A percentile compares a stretch with the other conserved stretches of the same genome.
phyloP scores from a whole-genome alignment of 2,329 filamentous ascomycete genomes.

The Chaetomiaceae sp. region DNA sequence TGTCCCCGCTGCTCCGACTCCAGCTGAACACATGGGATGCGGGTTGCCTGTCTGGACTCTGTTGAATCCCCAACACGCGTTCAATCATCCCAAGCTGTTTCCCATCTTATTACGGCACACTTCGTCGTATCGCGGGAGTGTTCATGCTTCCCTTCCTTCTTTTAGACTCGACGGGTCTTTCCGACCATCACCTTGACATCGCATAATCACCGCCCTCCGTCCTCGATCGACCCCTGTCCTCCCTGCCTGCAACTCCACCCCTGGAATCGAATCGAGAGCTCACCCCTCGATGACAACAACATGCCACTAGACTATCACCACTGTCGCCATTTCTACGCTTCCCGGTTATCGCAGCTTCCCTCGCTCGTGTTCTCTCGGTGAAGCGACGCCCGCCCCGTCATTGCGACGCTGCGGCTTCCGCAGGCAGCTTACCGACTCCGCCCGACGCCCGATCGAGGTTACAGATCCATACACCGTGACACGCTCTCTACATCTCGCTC shows the following conservation, averaged over 20 bases:
- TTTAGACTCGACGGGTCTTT: not conserved
- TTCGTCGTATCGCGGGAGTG: not conserved
- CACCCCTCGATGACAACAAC: constrained; percentile 27
- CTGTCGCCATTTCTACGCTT: constrained; percentile 13
- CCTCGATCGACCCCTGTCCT: not conserved
- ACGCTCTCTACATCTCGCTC: not conserved
- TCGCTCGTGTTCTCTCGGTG: constrained; percentile 6
- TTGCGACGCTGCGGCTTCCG: not conserved
- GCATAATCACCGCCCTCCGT: not conserved
- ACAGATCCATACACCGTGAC: not conserved
- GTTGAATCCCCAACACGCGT: not conserved
- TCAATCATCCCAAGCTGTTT: not conserved
- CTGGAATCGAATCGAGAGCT: not conserved
- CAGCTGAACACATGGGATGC: constrained; percentile 22
- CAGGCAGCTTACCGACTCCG: constrained; percentile 11
- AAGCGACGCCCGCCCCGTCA: not conserved
- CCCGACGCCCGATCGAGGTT: constrained; percentile 9
- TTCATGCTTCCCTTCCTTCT: not conserved
- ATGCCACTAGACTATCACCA: constrained; percentile 25
- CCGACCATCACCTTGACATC: not conserved
- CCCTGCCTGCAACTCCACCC: constrained; percentile 2
- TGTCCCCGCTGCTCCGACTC: constrained; percentile 9
- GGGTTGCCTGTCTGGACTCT: constrained; percentile 13
- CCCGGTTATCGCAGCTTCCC: constrained; percentile 10
- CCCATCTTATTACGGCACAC: not conserved